A percentile compares a stretch with the other conserved stretches of the same genome.
Conservation (phyloP, 805 yeast genomes). For the Yarrowia porcina region DNA sequence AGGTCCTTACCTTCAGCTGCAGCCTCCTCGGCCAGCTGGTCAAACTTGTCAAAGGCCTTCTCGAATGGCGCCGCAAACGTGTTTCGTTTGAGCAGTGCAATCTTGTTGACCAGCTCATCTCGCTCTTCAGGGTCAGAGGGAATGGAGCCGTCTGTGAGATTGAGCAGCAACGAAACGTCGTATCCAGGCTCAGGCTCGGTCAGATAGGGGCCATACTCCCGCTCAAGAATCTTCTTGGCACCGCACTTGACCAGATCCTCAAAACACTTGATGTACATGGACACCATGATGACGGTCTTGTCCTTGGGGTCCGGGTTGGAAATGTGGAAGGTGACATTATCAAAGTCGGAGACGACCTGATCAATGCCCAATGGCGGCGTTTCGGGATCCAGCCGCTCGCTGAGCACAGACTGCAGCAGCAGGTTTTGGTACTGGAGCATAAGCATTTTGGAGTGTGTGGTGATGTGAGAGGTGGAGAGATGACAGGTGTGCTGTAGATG, state of each 20-base stretch:
- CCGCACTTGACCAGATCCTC: constrained; percentile 68
- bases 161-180: constrained; percentile 71
- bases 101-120: constrained; percentile 53
- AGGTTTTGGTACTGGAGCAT: constrained; percentile 82
- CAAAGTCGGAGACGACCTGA: constrained; percentile 90
- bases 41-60: constrained; percentile 76
- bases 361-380: constrained; percentile 52
- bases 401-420: constrained; percentile 73
- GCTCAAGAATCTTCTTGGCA: constrained; percentile 40
- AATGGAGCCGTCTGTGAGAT: constrained; percentile 45
- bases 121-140: constrained; percentile 47
- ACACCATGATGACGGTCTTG: constrained; percentile 60
- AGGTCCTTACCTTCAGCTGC: constrained; percentile 40
- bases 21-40: constrained; percentile 48
- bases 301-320: constrained; percentile 68
- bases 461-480: neutral
- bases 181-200: constrained; percentile 67
- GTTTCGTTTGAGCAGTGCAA: constrained; percentile 77
- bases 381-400: constrained; percentile 58
- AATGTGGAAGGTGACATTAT: constrained; percentile 89
- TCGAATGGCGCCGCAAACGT: constrained; percentile 92
- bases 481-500: constrained; percentile 6
- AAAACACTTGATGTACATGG: constrained; percentile 75
- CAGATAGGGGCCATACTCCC: constrained; percentile 51
- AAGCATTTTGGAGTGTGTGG: constrained; percentile 51